Evolutionary conservation across 805 yeast genomes (phyloP).

Genomic region (Teunomyces kruisii): DNA sequence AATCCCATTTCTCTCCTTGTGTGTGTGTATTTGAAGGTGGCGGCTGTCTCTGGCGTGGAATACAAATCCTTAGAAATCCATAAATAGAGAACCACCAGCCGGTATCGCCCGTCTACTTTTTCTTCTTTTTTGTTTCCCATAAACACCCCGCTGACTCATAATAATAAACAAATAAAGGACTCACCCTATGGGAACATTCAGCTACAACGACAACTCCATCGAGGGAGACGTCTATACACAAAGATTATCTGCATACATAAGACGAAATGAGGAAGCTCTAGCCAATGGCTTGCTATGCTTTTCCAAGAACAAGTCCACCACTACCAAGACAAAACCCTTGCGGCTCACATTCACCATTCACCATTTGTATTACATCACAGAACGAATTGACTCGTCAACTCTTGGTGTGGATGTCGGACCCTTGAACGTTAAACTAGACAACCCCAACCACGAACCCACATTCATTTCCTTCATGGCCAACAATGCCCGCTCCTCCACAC

Average conservation of each 20-base stretch:
- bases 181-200: conserved; percentile 21
- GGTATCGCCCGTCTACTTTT: neutral
- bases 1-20: neutral
- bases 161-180: neutral
- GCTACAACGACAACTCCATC: conserved; percentile 33
- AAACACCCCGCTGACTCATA: neutral
- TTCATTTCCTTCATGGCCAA: conserved; percentile 60
- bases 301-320: conserved; percentile 34
- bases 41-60: conserved; percentile 4
- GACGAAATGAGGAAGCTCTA: conserved; percentile 56
- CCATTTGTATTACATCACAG: conserved; percentile 62
- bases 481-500: conserved; percentile 45
- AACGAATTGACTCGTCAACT: conserved; percentile 50
- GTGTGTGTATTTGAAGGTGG: conserved; percentile 1
- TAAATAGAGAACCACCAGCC: conserved; percentile 1
- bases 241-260: conserved; percentile 51
- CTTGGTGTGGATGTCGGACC: conserved; percentile 59
- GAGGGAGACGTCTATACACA: conserved; percentile 62
- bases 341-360: conserved; percentile 60
- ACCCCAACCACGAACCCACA: conserved; percentile 52
- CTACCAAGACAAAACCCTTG: conserved; percentile 46
- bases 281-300: conserved; percentile 60
- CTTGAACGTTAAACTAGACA: conserved; percentile 57
- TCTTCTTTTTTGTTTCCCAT: neutral
- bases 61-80: neutral